Percentiles rank a stretch among this genome's conserved stretches.
These are phyloP conservation scores for Alternaria angustiovoidea DNA, from an alignment of 2,329 filamentous ascomycete genomes.

Conservation along the genomic window DNA sequence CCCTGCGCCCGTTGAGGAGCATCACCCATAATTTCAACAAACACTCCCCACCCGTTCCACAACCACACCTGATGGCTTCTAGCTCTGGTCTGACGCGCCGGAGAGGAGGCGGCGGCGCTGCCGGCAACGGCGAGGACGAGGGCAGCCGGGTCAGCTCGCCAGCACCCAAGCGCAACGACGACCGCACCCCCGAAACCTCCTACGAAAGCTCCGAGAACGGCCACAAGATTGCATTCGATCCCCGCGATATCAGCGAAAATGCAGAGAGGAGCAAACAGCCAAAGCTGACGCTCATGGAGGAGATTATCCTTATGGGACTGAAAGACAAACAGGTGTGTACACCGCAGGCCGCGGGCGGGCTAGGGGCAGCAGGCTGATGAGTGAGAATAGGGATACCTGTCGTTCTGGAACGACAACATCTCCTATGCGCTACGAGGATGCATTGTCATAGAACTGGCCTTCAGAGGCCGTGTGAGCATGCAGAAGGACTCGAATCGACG, in stretches of 20 bases:
- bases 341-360: conserved; percentile 13
- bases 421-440: conserved; percentile 97
- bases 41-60: conserved; percentile 40
- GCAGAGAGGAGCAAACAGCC: conserved; percentile 97
- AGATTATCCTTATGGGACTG: conserved; percentile 90
- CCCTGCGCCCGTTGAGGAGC: conserved; percentile 47
- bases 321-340: conserved; percentile 94
- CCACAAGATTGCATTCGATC: conserved; percentile 98
- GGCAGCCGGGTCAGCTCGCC: conserved; percentile 72
- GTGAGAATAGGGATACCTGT: conserved; percentile 81
- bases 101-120: conserved; percentile 66
- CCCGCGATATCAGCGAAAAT: conserved; percentile 95
- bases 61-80: conserved; percentile 64
- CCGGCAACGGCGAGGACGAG: conserved; percentile 68
- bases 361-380: conserved; percentile 28
- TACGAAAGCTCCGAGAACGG: conserved; percentile 93
- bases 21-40: conserved; percentile 42
- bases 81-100: conserved; percentile 77
- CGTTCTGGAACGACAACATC: conserved; percentile 99
- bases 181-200: conserved; percentile 74
- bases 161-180: conserved; percentile 68
- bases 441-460: conserved; percentile 97
- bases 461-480: conserved; percentile 97
- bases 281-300: conserved; percentile 98
- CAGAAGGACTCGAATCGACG: conserved; percentile 93